Evolutionary conservation across 345 rosid genomes (phyloP), one percentile per base, ranked within the genome.

Genomic region (Syzygium aromaticum): DNA sequence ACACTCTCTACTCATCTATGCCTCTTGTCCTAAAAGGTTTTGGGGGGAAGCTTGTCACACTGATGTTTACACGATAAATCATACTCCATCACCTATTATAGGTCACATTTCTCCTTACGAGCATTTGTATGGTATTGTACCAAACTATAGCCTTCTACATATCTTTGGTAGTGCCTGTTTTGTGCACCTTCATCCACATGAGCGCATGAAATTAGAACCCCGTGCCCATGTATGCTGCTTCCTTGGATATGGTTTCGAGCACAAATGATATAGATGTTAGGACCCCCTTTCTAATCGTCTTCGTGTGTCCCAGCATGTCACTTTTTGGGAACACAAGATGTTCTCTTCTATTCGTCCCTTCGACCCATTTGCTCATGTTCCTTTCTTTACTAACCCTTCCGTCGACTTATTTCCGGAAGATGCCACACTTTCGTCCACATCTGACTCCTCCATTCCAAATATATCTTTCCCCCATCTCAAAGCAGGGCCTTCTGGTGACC

Each of bases 1-100:
- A 21, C 11, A 21, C 9, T 21, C 61, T 56, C 12, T 56, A 21
- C 61, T 56, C 22, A 5, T 56, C 61, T 56, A 1, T 11, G 0
- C 61, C 23, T 22, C 12, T 22, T 56, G 22, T 54, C 59, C 0
- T 0, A 7, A 54, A 1, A 8, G 1, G 0, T 54, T 54, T 54
- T 54, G 27, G 2, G 61, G 61, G 38, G 61, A 54, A 5, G 61
- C 61, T 56, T 22, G 27, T 56, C 61, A 21, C 61, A 56, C 27
- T 56, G 0, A 0, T 56, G 27, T 56, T 8, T 56, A 56, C 12
- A 56, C 61, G 11, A 56, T 56, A 21, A 22, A 56, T 56, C 61
- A 0, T 56, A 56, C 27, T 56, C 1, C 0, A 0, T 56, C 12
- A 56, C 27, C 1, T 56, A 0, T 56, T 21, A 56, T 56, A 56